Conservation (phyloP, 2,329 filamentous ascomycete genomes). For the Torrubiella hemipterigena region DNA sequence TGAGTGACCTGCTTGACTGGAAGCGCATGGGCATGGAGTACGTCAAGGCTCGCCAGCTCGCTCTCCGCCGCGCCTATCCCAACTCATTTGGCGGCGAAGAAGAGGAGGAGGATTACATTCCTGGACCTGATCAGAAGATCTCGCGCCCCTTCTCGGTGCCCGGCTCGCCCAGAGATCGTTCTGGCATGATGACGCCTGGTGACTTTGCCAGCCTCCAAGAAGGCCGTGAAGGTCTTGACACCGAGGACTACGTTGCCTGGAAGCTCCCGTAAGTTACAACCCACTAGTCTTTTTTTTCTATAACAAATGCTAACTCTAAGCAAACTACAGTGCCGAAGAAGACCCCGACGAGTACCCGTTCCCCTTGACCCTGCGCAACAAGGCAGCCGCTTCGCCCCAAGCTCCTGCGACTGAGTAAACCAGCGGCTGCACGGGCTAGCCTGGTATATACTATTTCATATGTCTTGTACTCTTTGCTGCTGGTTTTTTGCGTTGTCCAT, state of each 20-base stretch:
- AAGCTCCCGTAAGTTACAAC: constrained; percentile 93
- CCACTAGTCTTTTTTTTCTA: too few relatives aligned
- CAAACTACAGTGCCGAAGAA: constrained; percentile 65
- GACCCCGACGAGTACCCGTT: constrained; percentile 64
- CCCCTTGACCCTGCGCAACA: constrained; percentile 43
- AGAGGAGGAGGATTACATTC: constrained; percentile 81
- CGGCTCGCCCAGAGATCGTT: constrained; percentile 79
- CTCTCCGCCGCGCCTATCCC: constrained; percentile 83
- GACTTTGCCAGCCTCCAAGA: constrained; percentile 97
- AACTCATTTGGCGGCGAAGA: constrained; percentile 70
- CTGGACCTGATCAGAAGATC: constrained; percentile 88
- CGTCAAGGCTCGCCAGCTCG: constrained; percentile 90
- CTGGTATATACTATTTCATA: too few relatives aligned
- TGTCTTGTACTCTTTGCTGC: too few relatives aligned
- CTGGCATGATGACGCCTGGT: constrained; percentile 97
- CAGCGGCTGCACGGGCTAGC: too few relatives aligned
- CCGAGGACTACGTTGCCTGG: constrained; percentile 97
- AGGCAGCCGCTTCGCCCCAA: constrained; percentile 20
- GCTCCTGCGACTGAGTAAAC: background rate
- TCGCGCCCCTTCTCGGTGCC: constrained; percentile 88
- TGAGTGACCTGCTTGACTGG: constrained; percentile 95
- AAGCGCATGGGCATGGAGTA: constrained; percentile 99
- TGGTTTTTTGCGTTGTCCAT: too few relatives aligned
- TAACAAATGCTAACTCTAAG: background rate
- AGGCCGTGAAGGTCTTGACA: constrained; percentile 81